phyloP scores from a whole-genome alignment of 441 rosid species.

The Geranium incanum region DNA sequence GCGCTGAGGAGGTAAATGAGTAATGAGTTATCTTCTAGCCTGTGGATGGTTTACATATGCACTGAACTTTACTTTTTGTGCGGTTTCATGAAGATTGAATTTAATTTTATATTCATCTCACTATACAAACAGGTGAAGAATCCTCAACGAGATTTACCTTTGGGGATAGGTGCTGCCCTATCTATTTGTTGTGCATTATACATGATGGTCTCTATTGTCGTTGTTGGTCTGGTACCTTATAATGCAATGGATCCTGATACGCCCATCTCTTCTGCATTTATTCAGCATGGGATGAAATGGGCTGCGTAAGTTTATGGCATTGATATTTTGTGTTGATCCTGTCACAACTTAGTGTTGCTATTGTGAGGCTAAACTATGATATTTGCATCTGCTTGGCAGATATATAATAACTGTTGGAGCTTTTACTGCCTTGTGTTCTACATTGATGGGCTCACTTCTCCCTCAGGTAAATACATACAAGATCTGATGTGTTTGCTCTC shows the following conservation, averaged over 20 bases:
- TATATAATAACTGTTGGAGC: conserved; percentile 81
- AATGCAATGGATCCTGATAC: conserved; percentile 94
- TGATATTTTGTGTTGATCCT: not conserved
- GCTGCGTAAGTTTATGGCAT: conserved; percentile 63
- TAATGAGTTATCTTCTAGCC: not conserved
- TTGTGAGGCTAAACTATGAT: conserved; percentile 4
- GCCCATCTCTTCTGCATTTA: conserved; percentile 91
- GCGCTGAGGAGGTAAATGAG: conserved; percentile 80
- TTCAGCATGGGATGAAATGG: conserved; percentile 89
- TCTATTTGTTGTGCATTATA: conserved; percentile 75
- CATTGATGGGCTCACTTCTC: conserved; percentile 87
- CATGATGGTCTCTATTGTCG: conserved; percentile 81
- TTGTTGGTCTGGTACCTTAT: conserved; percentile 94
- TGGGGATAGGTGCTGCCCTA: conserved; percentile 81
- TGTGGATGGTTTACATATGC: not conserved
- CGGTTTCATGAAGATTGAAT: conserved; percentile 5
- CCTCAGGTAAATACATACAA: conserved; percentile 63
- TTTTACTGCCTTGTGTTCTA: conserved; percentile 87
- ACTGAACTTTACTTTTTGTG: not conserved
- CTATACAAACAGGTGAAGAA: conserved; percentile 62
- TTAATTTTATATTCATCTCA: conserved; percentile 15
- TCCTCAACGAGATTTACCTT: conserved; percentile 91
- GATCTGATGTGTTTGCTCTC: not conserved
- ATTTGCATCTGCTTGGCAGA: conserved; percentile 33
- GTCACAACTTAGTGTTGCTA: conserved; percentile 5